Conservation (phyloP, 2,329 filamentous ascomycete species). For the Ampelomyces quisqualis region DNA sequence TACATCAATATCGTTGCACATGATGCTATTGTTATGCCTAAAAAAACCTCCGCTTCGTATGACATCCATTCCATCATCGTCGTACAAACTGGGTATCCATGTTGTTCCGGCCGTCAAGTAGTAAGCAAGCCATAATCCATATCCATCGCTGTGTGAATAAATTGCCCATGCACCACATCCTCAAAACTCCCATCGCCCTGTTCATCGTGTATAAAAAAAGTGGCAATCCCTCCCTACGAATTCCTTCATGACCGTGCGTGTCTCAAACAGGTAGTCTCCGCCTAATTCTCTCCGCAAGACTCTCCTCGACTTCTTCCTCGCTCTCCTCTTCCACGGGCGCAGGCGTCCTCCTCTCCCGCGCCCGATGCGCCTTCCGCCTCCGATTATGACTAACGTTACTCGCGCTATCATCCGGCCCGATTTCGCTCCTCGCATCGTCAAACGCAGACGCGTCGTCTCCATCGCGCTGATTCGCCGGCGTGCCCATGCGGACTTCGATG, state of each 20-base stretch:
- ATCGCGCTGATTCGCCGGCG: conserved; percentile 47
- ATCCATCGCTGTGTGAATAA: no score
- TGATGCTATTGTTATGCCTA: no score
- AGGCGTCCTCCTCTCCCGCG: conserved; percentile 68
- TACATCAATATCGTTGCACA: no score
- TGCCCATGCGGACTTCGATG: conserved; percentile 49
- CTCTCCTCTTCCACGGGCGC: conserved; percentile 64
- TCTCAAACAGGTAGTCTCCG: conserved; percentile 22
- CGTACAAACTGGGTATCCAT: conserved; percentile 31
- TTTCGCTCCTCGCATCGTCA: conserved; percentile 49
- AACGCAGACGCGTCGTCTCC: conserved; percentile 40
- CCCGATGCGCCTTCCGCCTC: conserved; percentile 65
- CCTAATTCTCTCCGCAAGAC: conserved; percentile 33
- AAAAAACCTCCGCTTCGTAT: no score
- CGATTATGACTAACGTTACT: conserved; percentile 76
- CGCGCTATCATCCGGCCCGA: conserved; percentile 76
- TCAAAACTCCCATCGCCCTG: no score
- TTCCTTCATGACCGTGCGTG: neutral
- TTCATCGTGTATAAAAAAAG: conserved; percentile 6
- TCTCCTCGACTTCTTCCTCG: conserved; percentile 24
- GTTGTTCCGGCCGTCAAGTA: conserved; percentile 23
- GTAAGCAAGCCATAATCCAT: conserved; percentile 24
- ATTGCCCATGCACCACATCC: no score
- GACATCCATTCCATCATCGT: conserved; percentile 10
- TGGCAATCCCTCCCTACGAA: conserved; percentile 1